A percentile compares a stretch with the other conserved stretches of the same genome.
phyloP scores from a whole-genome alignment of 140 eudicot species.

The Bidens hawaiensis region DNA sequence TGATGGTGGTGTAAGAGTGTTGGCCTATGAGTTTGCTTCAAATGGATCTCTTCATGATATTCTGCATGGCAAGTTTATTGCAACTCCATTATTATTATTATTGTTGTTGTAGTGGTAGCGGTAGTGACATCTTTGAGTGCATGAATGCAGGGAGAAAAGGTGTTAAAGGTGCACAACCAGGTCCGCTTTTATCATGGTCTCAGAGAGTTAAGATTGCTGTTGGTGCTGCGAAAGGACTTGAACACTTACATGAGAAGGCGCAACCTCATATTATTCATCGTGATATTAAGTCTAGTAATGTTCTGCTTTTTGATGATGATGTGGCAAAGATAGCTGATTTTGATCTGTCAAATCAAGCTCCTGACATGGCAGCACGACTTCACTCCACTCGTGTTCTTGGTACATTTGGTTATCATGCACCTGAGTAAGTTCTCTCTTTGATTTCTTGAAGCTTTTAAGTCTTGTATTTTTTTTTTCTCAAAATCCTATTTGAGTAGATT shows the following conservation, averaged over 20 bases:
- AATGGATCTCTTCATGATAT: conserved; percentile 89
- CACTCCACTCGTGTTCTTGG: conserved; percentile 54
- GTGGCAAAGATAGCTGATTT: conserved; percentile 60
- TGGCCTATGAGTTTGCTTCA: conserved; percentile 77
- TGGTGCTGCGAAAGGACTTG: conserved; percentile 66
- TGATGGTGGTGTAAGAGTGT: conserved; percentile 76
- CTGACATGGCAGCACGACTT: conserved; percentile 45
- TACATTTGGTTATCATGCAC: conserved; percentile 59
- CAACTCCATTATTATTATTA: too few species aligned
- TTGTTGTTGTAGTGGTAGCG: too few species aligned
- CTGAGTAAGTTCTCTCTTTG: conserved; percentile 37
- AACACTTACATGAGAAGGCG: conserved; percentile 52
- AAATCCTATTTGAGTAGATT: too few species aligned
- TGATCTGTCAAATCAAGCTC: conserved; percentile 55
- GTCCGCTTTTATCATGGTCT: conserved; percentile 59
- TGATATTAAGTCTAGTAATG: conserved; percentile 57
- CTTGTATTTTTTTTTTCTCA: background rate
- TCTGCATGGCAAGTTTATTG: conserved; percentile 70
- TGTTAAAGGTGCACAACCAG: conserved; percentile 55
- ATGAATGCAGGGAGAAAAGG: conserved; percentile 47
- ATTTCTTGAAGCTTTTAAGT: background rate
- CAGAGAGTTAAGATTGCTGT: conserved; percentile 63
- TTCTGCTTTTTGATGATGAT: conserved; percentile 53
- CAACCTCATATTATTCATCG: conserved; percentile 56
- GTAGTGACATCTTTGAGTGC: background rate